Base-by-base conservation (phyloP, 176 grass and related monocot species). In the Echinochloa phyllopogon region DNA sequence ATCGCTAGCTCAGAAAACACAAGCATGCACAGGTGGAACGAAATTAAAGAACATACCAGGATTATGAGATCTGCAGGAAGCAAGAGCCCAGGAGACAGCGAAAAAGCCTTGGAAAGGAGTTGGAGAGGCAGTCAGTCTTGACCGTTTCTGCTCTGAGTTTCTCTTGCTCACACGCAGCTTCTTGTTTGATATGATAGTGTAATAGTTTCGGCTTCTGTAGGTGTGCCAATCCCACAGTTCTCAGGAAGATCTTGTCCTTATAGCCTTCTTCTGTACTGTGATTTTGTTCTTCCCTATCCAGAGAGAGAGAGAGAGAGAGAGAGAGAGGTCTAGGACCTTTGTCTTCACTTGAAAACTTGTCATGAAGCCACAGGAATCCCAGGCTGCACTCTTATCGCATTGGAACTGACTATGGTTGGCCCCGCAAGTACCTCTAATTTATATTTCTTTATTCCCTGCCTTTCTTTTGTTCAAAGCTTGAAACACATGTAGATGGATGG, bases 361-460 rank as follows among this genome's bases (percentile, higher is more conserved):
- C 84, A 79, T 73, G 79, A 58, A 87, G 73, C 79, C 66, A 90
- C 79, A 79, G 75, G 85, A 87, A 87, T 87, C 89, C 59, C 74
- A 80, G 80, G 53, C 80, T 83, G 33, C 89, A 60, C 80, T 87
- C 80, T 90, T 87, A 87, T 91, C 89, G 75, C 84, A 83, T 91
- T 84, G 80, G 89, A 91, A 90, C 89, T 84, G 80, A 75, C 84
- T 87, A 55, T 76, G 24, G 89, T 72, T 82, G 69, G 87, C 25
- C 81, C 81, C 57, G 20, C 58, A 72, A 16, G 45, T 55, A 37
- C 10, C 78, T n/a, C 9, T 0, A 4, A 20, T 75, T 75, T 75
- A 20, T 75, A 17, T 21, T 75, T 53, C 48, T 86, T 86, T 77
- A 71, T 82, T 86, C 69, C 67, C 24, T 78, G 75, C 52, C 48